Evolutionary conservation across 768 basidiomycete genomes (phyloP), one percentile per base, ranked within the genome.

Genomic region (Tephrocybe sp.): DNA sequence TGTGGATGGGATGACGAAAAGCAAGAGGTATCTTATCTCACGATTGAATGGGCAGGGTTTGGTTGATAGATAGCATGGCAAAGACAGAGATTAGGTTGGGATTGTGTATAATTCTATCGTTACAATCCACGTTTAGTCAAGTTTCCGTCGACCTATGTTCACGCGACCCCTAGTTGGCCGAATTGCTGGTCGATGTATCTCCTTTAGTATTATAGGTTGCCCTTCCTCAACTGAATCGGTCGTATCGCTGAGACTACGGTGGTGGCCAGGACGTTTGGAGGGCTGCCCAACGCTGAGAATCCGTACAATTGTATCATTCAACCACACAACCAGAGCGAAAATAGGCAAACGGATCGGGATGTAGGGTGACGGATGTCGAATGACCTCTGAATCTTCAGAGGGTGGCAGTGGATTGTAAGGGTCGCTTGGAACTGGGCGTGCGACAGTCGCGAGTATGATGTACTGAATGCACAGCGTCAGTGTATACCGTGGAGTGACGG

Each of bases 1-100:
- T 97, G 93, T 60, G 83, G 85, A 30, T 97, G 89, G 87, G 84
- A 96, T 60, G 85, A 90, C 32, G 76, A 74, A 44, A 81, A 73
- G 60, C 73, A 78, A 36, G 68, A 76, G 54, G 89, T 83, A 2
- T 80, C 84, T 0, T 92, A 89, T 69, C 76, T 87, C 49, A 88
- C 87, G 42, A 79, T 95, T 52, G 91, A 93, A 69, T 95, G 92
- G 92, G 89, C 91, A 31, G 89, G 89, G 10, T 95, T 94, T 60
- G 92, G 92, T 58, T 89, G 62, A 72, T 47, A 26, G 26, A 26
- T 26, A 26, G 3, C 3, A 26, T 7, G 26, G 3, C 26, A 17
- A 42, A 14, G 13, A 41, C 10, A 7, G 20, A 19, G 11, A n/a
- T 38, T 26, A 31, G 36, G 19, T 33, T 53, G 53, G 51, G 55